phyloP scores from a whole-genome alignment of 805 yeast species.

The Wickerhamomyces queroliae region DNA sequence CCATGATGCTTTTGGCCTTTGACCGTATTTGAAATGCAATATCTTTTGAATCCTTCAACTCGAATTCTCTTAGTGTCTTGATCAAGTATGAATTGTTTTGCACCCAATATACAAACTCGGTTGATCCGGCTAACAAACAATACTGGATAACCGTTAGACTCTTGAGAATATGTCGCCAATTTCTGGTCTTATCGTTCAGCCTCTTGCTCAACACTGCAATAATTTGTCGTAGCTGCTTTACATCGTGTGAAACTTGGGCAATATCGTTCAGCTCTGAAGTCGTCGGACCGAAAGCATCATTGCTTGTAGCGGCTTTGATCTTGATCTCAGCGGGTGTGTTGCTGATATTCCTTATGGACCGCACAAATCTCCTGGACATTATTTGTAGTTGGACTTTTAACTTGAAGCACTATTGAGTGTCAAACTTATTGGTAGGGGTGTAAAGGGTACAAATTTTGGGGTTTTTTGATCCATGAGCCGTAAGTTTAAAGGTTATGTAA shows the following conservation, averaged over 20 bases:
- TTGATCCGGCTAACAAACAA: slow-evolving; percentile 47
- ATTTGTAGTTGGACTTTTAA: not conserved
- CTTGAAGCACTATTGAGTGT: not conserved
- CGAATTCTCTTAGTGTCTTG: slow-evolving; percentile 23
- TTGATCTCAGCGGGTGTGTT: slow-evolving; percentile 26
- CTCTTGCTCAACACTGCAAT: slow-evolving; percentile 34
- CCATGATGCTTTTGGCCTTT: slow-evolving; percentile 30
- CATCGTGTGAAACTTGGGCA: slow-evolving; percentile 37
- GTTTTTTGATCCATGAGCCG: no score
- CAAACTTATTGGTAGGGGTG: not conserved
- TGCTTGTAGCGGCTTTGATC: slow-evolving; percentile 42
- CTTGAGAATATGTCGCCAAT: slow-evolving; percentile 39
- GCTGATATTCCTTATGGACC: slow-evolving; percentile 26
- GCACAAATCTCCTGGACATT: slow-evolving; percentile 23
- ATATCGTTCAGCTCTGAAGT: slow-evolving; percentile 50
- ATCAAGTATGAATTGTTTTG: slow-evolving; percentile 32
- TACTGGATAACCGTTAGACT: slow-evolving; percentile 47
- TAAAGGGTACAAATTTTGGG: no score
- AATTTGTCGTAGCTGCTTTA: slow-evolving; percentile 34
- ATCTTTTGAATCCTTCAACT: slow-evolving; percentile 20
- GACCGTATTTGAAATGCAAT: slow-evolving; percentile 29
- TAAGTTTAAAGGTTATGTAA: no score
- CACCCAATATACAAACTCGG: slow-evolving; percentile 42
- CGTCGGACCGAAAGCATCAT: slow-evolving; percentile 50
- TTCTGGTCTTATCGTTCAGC: slow-evolving; percentile 25